These are phyloP conservation scores for Paradendryphiella salina DNA, from an alignment of 2,329 filamentous ascomycete genomes.

Conservation along the genomic window DNA sequence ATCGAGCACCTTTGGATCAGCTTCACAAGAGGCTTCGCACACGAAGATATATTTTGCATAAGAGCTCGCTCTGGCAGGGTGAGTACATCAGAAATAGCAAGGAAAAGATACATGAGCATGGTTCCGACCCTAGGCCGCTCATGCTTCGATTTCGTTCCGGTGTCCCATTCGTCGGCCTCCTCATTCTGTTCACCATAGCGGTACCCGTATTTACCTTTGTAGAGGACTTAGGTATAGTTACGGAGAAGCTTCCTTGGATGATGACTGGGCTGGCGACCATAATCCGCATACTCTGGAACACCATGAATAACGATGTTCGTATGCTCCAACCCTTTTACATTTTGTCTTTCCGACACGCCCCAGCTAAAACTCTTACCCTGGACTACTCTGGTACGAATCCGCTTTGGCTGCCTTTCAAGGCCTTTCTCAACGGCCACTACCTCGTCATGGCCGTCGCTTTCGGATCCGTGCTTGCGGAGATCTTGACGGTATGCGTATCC, in stretches of 20 bases:
- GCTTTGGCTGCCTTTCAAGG: slow-evolving; percentile 64
- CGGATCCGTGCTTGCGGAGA: slow-evolving; percentile 72
- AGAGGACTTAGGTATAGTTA: slow-evolving; percentile 55
- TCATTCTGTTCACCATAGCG: slow-evolving; percentile 60
- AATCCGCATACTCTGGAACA: slow-evolving; percentile 70
- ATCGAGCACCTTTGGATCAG: slow-evolving; percentile 65
- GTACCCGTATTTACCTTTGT: slow-evolving; percentile 67
- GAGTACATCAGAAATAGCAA: slow-evolving; percentile 55
- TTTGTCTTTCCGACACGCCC: slow-evolving; percentile 66
- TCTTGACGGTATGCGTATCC: slow-evolving; percentile 70
- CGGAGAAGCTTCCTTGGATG: slow-evolving; percentile 66
- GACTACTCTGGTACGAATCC: slow-evolving; percentile 76
- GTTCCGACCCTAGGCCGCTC: slow-evolving; percentile 63
- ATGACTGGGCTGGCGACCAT: slow-evolving; percentile 67
- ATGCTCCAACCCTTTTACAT: slow-evolving; percentile 77
- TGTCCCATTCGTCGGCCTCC: slow-evolving; percentile 62
- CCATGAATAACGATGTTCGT: slow-evolving; percentile 69
- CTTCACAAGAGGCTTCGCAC: slow-evolving; percentile 70
- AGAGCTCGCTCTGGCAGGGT: slow-evolving; percentile 70
- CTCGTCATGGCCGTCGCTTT: slow-evolving; percentile 70
- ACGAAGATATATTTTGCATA: slow-evolving; percentile 69
- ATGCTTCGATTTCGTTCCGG: slow-evolving; percentile 66
- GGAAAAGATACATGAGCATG: slow-evolving; percentile 53
- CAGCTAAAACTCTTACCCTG: slow-evolving; percentile 66
- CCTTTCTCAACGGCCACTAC: slow-evolving; percentile 65